A percentile compares a stretch with the other conserved stretches of the same genome.
These are phyloP conservation scores for Mycosphaerella sp. DNA, from an alignment of 2,329 filamentous ascomycete genomes.

Conservation along the genomic window DNA sequence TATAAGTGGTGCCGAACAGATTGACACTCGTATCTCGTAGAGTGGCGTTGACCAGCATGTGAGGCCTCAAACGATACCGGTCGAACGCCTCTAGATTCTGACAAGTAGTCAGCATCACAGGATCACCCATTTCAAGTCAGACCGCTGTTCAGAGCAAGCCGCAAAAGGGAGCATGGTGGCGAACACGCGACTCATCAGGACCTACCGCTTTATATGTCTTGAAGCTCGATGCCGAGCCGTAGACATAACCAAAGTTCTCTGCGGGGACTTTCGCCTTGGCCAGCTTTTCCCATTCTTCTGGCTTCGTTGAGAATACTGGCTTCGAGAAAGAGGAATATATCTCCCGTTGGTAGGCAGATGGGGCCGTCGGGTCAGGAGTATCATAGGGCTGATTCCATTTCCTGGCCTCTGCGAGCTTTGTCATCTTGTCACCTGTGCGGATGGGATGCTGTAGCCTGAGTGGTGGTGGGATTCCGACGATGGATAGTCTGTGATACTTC, in stretches of 20 bases:
- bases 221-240: conserved; percentile 35
- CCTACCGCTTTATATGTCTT: conserved; percentile 30
- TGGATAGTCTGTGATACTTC: not conserved
- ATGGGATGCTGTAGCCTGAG: not conserved
- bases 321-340: conserved; percentile 35
- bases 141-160: not conserved
- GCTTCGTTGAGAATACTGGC: conserved; percentile 39
- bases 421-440: conserved; percentile 8
- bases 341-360: conserved; percentile 28
- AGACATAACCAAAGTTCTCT: conserved; percentile 38
- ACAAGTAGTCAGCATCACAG: not conserved
- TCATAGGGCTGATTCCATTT: conserved; percentile 23
- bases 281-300: conserved; percentile 36
- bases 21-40: conserved; percentile 24
- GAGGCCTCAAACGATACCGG: conserved; percentile 36
- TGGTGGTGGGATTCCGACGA: not conserved
- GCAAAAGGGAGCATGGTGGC: no score
- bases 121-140: not conserved
- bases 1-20: conserved; percentile 39
- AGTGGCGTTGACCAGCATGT: conserved; percentile 38
- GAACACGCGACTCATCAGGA: not conserved
- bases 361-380: conserved; percentile 35
- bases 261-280: conserved; percentile 32
- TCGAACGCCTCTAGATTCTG: conserved; percentile 37
- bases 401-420: conserved; percentile 17